A percentile compares a stretch with the other conserved stretches of the same genome.
These are phyloP conservation scores for Ascosphaera pollenicola DNA, from an alignment of 2,329 filamentous ascomycete genomes.

Conservation along the genomic window DNA sequence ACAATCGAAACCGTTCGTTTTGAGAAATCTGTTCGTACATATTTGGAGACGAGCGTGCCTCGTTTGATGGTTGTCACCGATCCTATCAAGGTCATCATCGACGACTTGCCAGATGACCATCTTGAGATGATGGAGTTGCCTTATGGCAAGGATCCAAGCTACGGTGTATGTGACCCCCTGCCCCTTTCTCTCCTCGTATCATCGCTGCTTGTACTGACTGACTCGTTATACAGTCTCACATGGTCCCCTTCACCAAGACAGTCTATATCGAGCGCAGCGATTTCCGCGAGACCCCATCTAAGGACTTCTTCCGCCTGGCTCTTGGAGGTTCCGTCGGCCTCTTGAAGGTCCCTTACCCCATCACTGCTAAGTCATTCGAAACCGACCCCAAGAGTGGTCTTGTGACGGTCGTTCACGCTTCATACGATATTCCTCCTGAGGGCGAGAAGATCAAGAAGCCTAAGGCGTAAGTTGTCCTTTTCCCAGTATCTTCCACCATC, in stretches of 20 bases:
- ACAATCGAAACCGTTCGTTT: constrained; percentile 57
- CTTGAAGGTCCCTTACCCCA: constrained; percentile 45
- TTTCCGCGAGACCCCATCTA: constrained; percentile 50
- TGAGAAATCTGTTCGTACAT: constrained; percentile 60
- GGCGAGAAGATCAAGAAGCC: constrained; percentile 38
- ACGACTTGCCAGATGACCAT: constrained; percentile 48
- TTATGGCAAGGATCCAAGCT: constrained; percentile 53
- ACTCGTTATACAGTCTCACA: constrained; percentile 18
- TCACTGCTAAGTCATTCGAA: constrained; percentile 44
- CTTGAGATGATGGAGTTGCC: constrained; percentile 43
- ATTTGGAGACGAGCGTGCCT: constrained; percentile 65
- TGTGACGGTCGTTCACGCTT: constrained; percentile 43
- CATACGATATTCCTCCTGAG: constrained; percentile 44
- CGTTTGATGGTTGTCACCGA: constrained; percentile 69
- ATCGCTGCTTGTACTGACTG: background rate
- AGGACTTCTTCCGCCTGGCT: constrained; percentile 57
- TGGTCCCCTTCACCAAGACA: constrained; percentile 45
- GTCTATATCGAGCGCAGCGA: constrained; percentile 70
- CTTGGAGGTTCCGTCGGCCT: constrained; percentile 55
- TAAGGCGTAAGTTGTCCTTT: constrained; percentile 36
- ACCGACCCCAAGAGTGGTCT: constrained; percentile 42
- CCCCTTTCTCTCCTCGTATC: background rate
- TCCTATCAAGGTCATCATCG: constrained; percentile 55
- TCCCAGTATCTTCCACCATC: background rate
- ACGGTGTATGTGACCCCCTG: constrained; percentile 13